These are phyloP conservation scores for Fimicolochytrium jonesii DNA, from an alignment of 192 early-diverging fungal genomes.

Conservation along the genomic window DNA sequence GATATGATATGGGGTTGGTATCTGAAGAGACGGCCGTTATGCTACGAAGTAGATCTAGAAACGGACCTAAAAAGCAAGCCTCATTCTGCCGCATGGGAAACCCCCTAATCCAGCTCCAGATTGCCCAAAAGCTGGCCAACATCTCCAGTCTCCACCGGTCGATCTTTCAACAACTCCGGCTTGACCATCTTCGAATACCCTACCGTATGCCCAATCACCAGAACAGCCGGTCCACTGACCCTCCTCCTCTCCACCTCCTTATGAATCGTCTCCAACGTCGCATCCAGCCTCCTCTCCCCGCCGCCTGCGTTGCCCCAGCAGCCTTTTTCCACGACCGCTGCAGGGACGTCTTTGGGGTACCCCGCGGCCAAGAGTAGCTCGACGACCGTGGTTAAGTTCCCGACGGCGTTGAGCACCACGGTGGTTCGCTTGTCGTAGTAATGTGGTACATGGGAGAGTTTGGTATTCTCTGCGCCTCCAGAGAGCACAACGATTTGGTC, in stretches of 20 bases:
- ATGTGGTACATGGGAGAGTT: constrained; percentile 67
- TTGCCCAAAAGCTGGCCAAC: no score
- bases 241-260: constrained; percentile 51
- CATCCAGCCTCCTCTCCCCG: constrained; percentile 64
- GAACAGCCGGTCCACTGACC: constrained; percentile 69
- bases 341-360: constrained; percentile 65
- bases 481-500: constrained; percentile 82
- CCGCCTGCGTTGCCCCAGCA: constrained; percentile 58
- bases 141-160: no score
- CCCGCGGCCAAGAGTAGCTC: constrained; percentile 54
- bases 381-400: constrained; percentile 60
- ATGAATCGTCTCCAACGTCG: constrained; percentile 60
- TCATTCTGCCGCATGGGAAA: no score
- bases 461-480: constrained; percentile 72
- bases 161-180: no score
- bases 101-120: no score
- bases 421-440: constrained; percentile 67
- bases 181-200: neutral
- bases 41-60: no score
- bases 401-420: constrained; percentile 83
- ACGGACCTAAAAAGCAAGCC: no score
- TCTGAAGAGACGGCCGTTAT: no score
- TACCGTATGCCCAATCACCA: constrained; percentile 64
- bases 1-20: no score
- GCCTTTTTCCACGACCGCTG: constrained; percentile 75